Percentiles rank a stretch among this genome's conserved stretches.
Conservation (phyloP, 129 eudicot genomes). For the Silybum marianum region DNA sequence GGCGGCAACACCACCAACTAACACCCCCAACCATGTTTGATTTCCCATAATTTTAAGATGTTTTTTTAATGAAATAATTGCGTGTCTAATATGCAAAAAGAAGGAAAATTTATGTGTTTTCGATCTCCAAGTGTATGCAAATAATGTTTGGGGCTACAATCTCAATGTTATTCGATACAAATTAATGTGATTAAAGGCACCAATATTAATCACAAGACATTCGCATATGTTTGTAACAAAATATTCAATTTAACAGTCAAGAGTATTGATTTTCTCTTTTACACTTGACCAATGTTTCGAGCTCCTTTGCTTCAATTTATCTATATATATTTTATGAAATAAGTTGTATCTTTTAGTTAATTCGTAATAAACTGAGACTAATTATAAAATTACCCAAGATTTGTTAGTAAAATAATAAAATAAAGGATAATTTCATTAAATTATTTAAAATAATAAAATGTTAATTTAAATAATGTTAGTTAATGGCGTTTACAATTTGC, state of each 20-base stretch:
- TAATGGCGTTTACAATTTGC: no score
- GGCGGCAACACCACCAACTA: slow-evolving; percentile 49
- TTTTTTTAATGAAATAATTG: slow-evolving; percentile 1
- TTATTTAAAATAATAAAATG: no score
- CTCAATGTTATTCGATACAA: not conserved
- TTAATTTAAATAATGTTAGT: no score
- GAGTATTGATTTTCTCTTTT: not conserved
- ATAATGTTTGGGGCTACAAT: not conserved
- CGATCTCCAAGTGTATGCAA: not conserved
- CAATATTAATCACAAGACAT: not conserved
- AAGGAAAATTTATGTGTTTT: slow-evolving; percentile 1
- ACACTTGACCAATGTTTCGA: not conserved
- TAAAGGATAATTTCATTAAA: no score
- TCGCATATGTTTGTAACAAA: not conserved
- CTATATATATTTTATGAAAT: no score
- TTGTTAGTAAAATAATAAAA: no score
- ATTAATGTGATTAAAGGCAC: not conserved
- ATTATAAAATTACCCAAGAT: not conserved
- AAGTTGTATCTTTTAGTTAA: not conserved
- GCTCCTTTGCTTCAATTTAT: not conserved
- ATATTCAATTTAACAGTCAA: not conserved
- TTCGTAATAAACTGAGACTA: not conserved
- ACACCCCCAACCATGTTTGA: slow-evolving; percentile 60
- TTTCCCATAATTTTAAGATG: not conserved
- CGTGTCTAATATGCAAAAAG: slow-evolving; percentile 7